Percentiles rank a stretch among this genome's conserved stretches.
Evolutionary conservation across 805 yeast genomes (phyloP).

Genomic region (Kazachstania africana): DNA sequence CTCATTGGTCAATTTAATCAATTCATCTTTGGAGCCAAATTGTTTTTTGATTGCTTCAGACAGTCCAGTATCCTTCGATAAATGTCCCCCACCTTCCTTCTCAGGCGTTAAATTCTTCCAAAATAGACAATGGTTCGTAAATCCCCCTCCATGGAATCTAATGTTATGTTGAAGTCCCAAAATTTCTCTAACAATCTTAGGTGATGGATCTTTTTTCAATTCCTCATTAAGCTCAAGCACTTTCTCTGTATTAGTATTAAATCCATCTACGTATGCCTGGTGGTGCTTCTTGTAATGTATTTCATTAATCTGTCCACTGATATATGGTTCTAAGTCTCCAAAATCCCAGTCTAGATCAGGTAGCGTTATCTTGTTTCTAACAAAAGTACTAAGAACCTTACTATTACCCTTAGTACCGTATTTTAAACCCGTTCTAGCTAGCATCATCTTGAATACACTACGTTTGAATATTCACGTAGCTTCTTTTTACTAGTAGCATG

Average conservation of each 20-base stretch:
- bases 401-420: neutral
- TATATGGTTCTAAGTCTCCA: conserved; percentile 76
- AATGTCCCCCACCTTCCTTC: conserved; percentile 65
- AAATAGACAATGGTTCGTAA: conserved; percentile 72
- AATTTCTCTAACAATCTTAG: conserved; percentile 24
- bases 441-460: neutral
- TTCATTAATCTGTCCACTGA: conserved; percentile 79
- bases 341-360: conserved; percentile 80
- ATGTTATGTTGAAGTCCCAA: conserved; percentile 54
- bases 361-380: conserved; percentile 56
- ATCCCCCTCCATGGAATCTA: conserved; percentile 92
- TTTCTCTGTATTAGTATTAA: conserved; percentile 68
- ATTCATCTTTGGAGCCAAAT: conserved; percentile 62
- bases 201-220: conserved; percentile 45
- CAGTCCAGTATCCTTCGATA: conserved; percentile 36
- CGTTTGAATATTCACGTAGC: no score
- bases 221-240: conserved; percentile 49
- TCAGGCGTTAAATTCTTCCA: conserved; percentile 81
- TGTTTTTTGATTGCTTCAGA: conserved; percentile 47
- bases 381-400: no score
- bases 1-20: conserved; percentile 51
- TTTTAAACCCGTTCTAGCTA: neutral
- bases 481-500: no score
- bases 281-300: conserved; percentile 84
- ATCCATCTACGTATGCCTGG: conserved; percentile 81